Conservation (phyloP, 169 alveolate species). For the Babesia bovis region DNA sequence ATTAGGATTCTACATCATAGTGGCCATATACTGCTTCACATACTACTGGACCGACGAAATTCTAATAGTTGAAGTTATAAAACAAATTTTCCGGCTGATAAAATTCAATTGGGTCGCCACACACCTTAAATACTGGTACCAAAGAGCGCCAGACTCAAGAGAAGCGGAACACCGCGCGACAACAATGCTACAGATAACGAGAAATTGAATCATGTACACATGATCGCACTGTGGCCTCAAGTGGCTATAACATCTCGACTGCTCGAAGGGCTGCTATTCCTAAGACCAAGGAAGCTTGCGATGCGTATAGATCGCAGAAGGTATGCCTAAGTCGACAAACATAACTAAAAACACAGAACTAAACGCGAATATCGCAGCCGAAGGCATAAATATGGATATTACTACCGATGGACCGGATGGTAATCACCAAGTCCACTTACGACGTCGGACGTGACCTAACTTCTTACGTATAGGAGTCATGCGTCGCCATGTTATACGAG, state of each 20-base stretch:
- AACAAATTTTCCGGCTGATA: not conserved
- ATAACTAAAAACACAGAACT: constrained; percentile 4
- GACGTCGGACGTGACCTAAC: constrained; percentile 43
- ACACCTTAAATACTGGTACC: constrained; percentile 41
- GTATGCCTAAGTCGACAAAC: not conserved
- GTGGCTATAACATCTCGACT: not conserved
- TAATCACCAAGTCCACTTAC: constrained; percentile 64
- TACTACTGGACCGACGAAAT: not conserved
- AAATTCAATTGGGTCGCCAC: not conserved
- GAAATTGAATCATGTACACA: not conserved
- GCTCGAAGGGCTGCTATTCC: constrained; percentile 20
- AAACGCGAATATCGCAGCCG: constrained; percentile 55
- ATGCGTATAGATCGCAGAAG: constrained; percentile 55
- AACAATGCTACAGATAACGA: constrained; percentile 23
- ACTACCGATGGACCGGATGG: constrained; percentile 66
- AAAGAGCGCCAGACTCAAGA: constrained; percentile 49
- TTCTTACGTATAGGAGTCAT: constrained; percentile 6
- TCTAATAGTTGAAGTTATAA: not conserved
- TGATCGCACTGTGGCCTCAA: not conserved
- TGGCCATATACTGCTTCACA: constrained; percentile 1
- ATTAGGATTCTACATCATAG: constrained; percentile 3
- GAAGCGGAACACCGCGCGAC: constrained; percentile 62
- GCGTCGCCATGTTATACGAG: constrained; percentile 28
- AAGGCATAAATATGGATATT: constrained; percentile 59
- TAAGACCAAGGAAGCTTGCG: constrained; percentile 62